These are phyloP conservation scores for Kandelia obovata DNA, from an alignment of 345 rosid species.

Conservation along the genomic window DNA sequence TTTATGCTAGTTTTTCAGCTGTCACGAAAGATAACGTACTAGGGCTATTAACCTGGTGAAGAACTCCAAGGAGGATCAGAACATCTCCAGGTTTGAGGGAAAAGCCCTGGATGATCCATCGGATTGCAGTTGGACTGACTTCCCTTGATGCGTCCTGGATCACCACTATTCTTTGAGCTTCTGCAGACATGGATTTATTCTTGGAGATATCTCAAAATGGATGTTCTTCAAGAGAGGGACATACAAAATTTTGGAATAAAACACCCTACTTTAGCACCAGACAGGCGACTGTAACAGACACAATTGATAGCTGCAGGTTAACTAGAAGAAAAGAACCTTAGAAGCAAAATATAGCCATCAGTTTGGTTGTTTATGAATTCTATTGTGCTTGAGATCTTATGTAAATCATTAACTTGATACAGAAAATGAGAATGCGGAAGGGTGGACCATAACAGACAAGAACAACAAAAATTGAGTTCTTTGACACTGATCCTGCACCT, in stretches of 20 bases:
- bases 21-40: conserved; percentile 47
- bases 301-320: background rate
- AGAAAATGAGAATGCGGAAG: background rate
- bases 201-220: background rate
- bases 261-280: background rate
- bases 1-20: conserved; percentile 35
- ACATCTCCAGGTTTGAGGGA: conserved; percentile 46
- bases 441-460: background rate
- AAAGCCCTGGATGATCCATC: conserved; percentile 26
- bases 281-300: no score
- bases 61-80: conserved; percentile 38
- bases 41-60: conserved; percentile 66
- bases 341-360: background rate
- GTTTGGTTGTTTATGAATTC: background rate
- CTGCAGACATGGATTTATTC: conserved; percentile 25
- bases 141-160: conserved; percentile 44
- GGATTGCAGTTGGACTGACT: conserved; percentile 29
- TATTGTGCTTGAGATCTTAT: background rate
- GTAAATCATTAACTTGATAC: background rate
- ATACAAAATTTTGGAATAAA: background rate
- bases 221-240: background rate
- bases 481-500: background rate
- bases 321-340: background rate
- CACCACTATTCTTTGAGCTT: conserved; percentile 44
- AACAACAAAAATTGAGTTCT: background rate